Conservation (phyloP, 805 yeast genomes). For the Starmerella floricola region DNA sequence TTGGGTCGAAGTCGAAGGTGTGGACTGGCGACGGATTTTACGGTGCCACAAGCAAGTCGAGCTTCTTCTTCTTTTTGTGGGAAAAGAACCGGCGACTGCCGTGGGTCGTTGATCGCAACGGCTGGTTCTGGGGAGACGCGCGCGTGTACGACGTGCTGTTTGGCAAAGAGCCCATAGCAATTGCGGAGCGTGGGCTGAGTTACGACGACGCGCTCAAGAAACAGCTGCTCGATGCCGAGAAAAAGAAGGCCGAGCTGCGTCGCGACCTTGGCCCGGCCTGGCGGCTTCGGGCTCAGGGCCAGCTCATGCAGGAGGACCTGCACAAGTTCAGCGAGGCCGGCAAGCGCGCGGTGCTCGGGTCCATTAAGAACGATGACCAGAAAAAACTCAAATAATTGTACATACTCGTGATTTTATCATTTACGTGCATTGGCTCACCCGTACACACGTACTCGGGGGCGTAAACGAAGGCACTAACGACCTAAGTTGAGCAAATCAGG, state of each 20-base stretch:
- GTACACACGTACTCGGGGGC: too few species aligned
- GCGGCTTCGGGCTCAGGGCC: slow-evolving; percentile 40
- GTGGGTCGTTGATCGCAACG: slow-evolving; percentile 73
- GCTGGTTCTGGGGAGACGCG: slow-evolving; percentile 90
- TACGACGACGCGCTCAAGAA: slow-evolving; percentile 48
- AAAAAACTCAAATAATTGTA: slow-evolving; percentile 5
- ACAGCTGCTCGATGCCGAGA: slow-evolving; percentile 37
- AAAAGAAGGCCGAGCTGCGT: slow-evolving; percentile 40
- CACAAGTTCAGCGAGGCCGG: slow-evolving; percentile 24
- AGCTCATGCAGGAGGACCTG: slow-evolving; percentile 36
- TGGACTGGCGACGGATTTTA: slow-evolving; percentile 85
- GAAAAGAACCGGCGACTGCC: slow-evolving; percentile 46
- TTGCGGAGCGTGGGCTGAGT: slow-evolving; percentile 59
- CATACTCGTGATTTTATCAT: neutral
- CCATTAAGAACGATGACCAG: slow-evolving; percentile 6
- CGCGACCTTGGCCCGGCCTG: slow-evolving; percentile 50
- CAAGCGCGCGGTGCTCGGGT: slow-evolving; percentile 19
- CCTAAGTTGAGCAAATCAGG: too few species aligned
- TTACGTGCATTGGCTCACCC: neutral
- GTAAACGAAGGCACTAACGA: too few species aligned
- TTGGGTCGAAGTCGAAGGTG: slow-evolving; percentile 52
- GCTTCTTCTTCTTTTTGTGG: slow-evolving; percentile 61
- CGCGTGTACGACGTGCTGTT: slow-evolving; percentile 70
- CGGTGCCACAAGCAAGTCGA: slow-evolving; percentile 63
- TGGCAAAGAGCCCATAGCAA: slow-evolving; percentile 65